These are phyloP conservation scores for Helenozyma rhizophorensis DNA, from an alignment of 805 yeast species.

Conservation along the genomic window DNA sequence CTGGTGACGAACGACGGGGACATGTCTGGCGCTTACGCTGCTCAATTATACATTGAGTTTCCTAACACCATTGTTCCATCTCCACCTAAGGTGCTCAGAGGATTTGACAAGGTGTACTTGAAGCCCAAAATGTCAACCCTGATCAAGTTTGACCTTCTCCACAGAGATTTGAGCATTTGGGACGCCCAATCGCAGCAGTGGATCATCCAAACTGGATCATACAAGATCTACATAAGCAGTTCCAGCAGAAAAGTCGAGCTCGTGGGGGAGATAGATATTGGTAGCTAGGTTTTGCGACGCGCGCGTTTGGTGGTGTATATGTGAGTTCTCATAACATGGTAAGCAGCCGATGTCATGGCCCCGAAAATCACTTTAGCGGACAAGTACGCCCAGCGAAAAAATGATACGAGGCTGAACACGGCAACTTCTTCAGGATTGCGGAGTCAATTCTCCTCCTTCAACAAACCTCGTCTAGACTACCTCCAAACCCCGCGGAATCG, in stretches of 20 bases:
- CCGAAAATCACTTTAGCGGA: constrained; percentile 12
- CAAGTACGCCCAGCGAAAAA: constrained; percentile 11
- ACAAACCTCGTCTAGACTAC: too few species aligned
- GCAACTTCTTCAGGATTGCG: too few species aligned
- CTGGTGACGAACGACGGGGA: constrained; percentile 46
- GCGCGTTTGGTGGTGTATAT: background rate
- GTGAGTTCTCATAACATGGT: too few species aligned
- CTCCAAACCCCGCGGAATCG: too few species aligned
- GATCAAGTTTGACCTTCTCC: constrained; percentile 41
- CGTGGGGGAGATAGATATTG: constrained; percentile 42
- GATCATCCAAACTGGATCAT: constrained; percentile 54
- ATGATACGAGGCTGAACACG: too few species aligned
- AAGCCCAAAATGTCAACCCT: constrained; percentile 35
- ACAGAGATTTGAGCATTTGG: constrained; percentile 56
- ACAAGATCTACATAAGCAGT: constrained; percentile 48
- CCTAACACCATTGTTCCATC: constrained; percentile 46
- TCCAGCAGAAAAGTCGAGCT: constrained; percentile 45
- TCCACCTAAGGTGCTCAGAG: constrained; percentile 51
- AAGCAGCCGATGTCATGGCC: too few species aligned
- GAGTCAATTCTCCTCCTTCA: too few species aligned
- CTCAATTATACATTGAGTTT: constrained; percentile 51
- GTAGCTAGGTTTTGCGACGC: too few species aligned
- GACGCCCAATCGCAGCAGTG: constrained; percentile 53
- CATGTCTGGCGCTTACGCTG: constrained; percentile 43
- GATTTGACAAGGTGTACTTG: constrained; percentile 51